Conservation (phyloP, 345 rosid species). For the Sapria himalayana region DNA sequence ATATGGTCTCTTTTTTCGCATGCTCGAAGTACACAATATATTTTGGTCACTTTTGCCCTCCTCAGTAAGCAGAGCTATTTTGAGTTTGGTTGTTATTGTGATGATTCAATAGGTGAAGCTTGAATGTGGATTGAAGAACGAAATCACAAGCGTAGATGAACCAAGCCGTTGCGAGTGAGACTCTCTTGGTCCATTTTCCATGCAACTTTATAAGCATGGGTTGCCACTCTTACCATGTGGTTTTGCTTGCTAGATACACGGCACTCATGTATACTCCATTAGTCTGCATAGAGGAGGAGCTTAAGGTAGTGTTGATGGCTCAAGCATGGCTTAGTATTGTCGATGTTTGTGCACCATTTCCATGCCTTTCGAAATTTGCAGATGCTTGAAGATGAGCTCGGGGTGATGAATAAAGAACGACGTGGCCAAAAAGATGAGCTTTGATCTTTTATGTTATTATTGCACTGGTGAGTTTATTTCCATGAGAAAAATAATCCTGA, state of each 20-base stretch:
- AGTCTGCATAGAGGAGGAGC: slow-evolving; percentile 50
- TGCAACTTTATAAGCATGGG: too few species aligned
- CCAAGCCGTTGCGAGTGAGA: slow-evolving; percentile 98
- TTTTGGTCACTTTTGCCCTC: too few species aligned
- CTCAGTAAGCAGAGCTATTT: too few species aligned
- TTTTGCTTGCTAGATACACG: slow-evolving; percentile 34
- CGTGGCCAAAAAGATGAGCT: slow-evolving; percentile 14
- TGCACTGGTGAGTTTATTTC: too few species aligned
- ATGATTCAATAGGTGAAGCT: slow-evolving; percentile 41
- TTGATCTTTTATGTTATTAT: too few species aligned
- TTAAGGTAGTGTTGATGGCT: slow-evolving; percentile 25
- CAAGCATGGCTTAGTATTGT: too few species aligned
- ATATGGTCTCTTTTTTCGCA: too few species aligned
- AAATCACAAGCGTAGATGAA: slow-evolving; percentile 68
- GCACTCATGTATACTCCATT: slow-evolving; percentile 59
- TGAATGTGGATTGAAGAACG: slow-evolving; percentile 68
- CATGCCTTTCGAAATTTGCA: too few species aligned
- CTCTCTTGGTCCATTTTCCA: neutral
- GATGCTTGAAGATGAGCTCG: slow-evolving; percentile 15
- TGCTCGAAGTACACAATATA: too few species aligned
- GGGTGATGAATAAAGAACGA: slow-evolving; percentile 9
- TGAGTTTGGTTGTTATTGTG: too few species aligned
- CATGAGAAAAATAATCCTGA: too few species aligned
- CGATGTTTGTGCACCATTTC: too few species aligned
- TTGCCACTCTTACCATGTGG: neutral